phyloP scores from a whole-genome alignment of 2,329 filamentous ascomycete genomes.

The Fusarium nodosum region DNA sequence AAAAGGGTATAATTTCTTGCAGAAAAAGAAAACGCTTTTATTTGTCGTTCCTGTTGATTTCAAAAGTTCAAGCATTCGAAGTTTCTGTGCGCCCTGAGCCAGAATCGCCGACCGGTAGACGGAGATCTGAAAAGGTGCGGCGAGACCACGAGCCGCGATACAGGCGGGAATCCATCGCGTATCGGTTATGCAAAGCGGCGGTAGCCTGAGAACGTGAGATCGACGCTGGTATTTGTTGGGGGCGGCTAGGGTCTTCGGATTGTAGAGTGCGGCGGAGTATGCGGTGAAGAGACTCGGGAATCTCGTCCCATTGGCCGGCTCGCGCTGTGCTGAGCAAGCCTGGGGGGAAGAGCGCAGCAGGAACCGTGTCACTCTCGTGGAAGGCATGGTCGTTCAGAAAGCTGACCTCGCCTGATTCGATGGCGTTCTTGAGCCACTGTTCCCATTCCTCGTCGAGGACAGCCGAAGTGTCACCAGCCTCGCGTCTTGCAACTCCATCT shows the following conservation, averaged over 20 bases:
- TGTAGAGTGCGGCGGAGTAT: constrained; percentile 64
- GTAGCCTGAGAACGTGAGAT: constrained; percentile 24
- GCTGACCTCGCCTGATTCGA: constrained; percentile 71
- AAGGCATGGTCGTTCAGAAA: constrained; percentile 60
- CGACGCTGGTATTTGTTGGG: constrained; percentile 34
- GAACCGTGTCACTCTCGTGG: constrained; percentile 49
- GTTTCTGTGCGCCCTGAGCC: constrained; percentile 43
- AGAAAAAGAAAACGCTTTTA: constrained; percentile 32
- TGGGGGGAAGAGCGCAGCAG: constrained; percentile 61
- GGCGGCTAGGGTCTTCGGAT: constrained; percentile 51
- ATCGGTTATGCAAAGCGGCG: constrained; percentile 31
- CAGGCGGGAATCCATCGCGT: constrained; percentile 35
- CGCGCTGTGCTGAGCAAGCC: constrained; percentile 68
- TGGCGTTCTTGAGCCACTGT: constrained; percentile 78
- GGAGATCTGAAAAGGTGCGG: constrained; percentile 54
- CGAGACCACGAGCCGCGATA: constrained; percentile 40
- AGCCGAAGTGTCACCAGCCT: constrained; percentile 69
- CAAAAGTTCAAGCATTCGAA: constrained; percentile 23
- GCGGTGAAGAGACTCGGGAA: constrained; percentile 68
- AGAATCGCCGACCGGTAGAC: constrained; percentile 57
- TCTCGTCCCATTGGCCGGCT: constrained; percentile 68
- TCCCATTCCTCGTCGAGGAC: constrained; percentile 80
- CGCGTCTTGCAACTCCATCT: constrained; percentile 72
- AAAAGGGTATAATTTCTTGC: constrained; percentile 46
- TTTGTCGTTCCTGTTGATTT: constrained; percentile 25